These are phyloP conservation scores for Jamesozyma gamospora DNA, from an alignment of 805 yeast species.

Conservation along the genomic window DNA sequence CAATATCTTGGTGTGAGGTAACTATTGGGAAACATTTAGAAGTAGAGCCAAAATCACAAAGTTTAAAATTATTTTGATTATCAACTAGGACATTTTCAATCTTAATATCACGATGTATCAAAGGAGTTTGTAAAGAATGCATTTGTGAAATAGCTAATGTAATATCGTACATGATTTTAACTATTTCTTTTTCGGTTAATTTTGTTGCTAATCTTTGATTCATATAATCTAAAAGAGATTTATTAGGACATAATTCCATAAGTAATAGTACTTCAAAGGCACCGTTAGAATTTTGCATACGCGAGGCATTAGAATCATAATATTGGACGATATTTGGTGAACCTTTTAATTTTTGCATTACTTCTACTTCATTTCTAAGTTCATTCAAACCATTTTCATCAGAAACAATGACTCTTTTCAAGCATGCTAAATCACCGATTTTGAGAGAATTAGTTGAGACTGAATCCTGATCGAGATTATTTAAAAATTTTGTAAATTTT, in stretches of 20 bases:
- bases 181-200: slow-evolving; percentile 63
- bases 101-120: slow-evolving; percentile 88
- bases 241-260: slow-evolving; percentile 90
- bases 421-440: slow-evolving; percentile 48
- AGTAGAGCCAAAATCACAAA: slow-evolving; percentile 92
- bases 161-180: slow-evolving; percentile 76
- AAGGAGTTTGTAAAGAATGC: slow-evolving; percentile 63
- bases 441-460: slow-evolving; percentile 24
- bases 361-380: slow-evolving; percentile 67
- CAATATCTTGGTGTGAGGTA: slow-evolving; percentile 72
- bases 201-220: slow-evolving; percentile 75
- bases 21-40: slow-evolving; percentile 42
- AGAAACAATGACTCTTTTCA: slow-evolving; percentile 66
- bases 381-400: slow-evolving; percentile 59
- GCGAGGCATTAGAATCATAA: slow-evolving; percentile 69
- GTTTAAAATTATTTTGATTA: slow-evolving; percentile 55
- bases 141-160: slow-evolving; percentile 70
- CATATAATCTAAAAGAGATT: slow-evolving; percentile 88
- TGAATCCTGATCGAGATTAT: slow-evolving; percentile 27
- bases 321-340: slow-evolving; percentile 56
- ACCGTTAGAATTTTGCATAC: slow-evolving; percentile 31
- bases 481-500: slow-evolving; percentile 31
- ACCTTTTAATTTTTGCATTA: slow-evolving; percentile 54
- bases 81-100: slow-evolving; percentile 89
- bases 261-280: slow-evolving; percentile 80